Evolutionary conservation across 441 rosid species (phyloP).

Genomic region (Gossypium lobatum): DNA sequence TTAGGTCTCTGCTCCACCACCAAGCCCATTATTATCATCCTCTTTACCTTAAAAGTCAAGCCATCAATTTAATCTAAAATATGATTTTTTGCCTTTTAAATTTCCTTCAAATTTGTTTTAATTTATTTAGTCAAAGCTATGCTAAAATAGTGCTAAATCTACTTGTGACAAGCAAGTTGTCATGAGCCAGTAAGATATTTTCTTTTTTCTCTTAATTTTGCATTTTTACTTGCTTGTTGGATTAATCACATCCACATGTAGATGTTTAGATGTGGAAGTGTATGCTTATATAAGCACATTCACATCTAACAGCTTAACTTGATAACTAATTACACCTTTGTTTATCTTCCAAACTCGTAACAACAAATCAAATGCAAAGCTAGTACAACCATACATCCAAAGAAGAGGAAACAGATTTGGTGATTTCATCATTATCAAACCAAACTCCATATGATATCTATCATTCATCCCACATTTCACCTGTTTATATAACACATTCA

Average conservation of each 20-base stretch:
- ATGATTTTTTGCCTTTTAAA: not conserved
- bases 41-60: too few species aligned
- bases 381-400: not conserved
- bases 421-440: too few species aligned
- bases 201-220: not conserved
- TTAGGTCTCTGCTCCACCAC: slow-evolving; percentile 11
- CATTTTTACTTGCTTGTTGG: not conserved
- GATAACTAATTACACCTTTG: not conserved
- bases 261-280: not conserved
- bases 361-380: slow-evolving; percentile 1
- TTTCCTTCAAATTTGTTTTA: not conserved
- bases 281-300: not conserved
- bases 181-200: not conserved
- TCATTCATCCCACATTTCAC: too few species aligned
- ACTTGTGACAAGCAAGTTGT: not conserved
- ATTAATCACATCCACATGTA: not conserved
- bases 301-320: not conserved
- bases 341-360: not conserved
- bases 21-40: slow-evolving; percentile 6
- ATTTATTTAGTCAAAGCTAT: not conserved
- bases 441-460: not conserved
- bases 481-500: too few species aligned
- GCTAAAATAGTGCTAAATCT: not conserved
- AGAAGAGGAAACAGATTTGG: not conserved
- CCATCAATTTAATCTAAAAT: too few species aligned